Percentiles rank a stretch among this genome's conserved stretches.
Evolutionary conservation across 2,329 filamentous ascomycete genomes (phyloP).

Genomic region (Cryphonectria japonica): DNA sequence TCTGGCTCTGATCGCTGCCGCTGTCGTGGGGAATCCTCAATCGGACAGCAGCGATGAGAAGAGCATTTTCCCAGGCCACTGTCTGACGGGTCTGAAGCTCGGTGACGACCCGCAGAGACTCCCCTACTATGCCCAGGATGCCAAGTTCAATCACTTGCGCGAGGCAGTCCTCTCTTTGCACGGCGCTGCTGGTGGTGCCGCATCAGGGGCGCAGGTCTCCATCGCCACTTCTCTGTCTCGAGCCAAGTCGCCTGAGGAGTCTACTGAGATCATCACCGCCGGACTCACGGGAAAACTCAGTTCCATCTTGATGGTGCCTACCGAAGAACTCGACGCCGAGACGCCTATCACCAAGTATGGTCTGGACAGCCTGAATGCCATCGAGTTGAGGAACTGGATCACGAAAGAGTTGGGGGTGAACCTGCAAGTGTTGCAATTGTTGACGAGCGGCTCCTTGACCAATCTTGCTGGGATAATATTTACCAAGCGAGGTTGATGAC

Average conservation of each 20-base stretch:
- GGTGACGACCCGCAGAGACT: conserved; percentile 32
- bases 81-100: conserved; percentile 20
- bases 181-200: not conserved
- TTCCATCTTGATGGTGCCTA: conserved; percentile 51
- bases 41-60: not conserved
- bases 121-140: conserved; percentile 59
- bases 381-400: conserved; percentile 38
- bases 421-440: conserved; percentile 58
- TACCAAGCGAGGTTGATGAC: conserved; percentile 31
- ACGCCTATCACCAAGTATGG: conserved; percentile 36
- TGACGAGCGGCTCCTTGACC: conserved; percentile 47
- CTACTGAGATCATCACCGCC: conserved; percentile 49
- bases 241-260: conserved; percentile 48
- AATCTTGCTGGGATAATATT: conserved; percentile 9
- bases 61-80: conserved; percentile 33
- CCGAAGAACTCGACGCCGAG: conserved; percentile 34
- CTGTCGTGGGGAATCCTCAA: conserved; percentile 1
- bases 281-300: conserved; percentile 55
- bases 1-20: conserved; percentile 21
- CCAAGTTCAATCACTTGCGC: conserved; percentile 56
- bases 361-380: conserved; percentile 38
- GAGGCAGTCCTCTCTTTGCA: conserved; percentile 41
- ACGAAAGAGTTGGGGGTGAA: conserved; percentile 54
- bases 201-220: conserved; percentile 41
- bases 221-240: conserved; percentile 49